These are phyloP conservation scores for Aspergillus indologenus DNA, from an alignment of 495 filamentous ascomycete genomes.

Conservation along the genomic window DNA sequence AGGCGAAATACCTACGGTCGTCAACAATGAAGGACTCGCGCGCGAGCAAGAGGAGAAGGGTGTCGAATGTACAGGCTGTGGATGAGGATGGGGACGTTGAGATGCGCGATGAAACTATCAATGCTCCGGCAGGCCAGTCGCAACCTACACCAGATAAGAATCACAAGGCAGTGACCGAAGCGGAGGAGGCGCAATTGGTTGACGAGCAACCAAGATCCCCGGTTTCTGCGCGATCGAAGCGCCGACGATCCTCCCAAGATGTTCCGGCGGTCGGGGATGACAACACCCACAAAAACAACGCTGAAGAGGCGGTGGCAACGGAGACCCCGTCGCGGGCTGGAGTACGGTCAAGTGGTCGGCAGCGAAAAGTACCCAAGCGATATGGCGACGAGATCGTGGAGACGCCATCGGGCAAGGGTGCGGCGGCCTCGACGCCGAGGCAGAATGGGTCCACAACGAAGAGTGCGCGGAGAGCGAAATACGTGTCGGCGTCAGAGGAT, in stretches of 20 bases:
- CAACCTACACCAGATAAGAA: slow-evolving; percentile 11
- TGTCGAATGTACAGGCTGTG: slow-evolving; percentile 27
- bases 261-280: neutral
- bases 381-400: slow-evolving; percentile 29
- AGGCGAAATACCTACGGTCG: no score
- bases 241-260: slow-evolving; percentile 28
- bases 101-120: slow-evolving; percentile 27
- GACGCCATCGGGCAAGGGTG: slow-evolving; percentile 27
- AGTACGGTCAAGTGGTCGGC: slow-evolving; percentile 38
- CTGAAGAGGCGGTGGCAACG: slow-evolving; percentile 5
- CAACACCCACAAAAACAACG: slow-evolving; percentile 15
- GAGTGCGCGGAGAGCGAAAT: slow-evolving; percentile 24
- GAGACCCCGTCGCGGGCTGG: slow-evolving; percentile 29
- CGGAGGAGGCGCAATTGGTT: neutral
- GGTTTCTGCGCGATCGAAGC: slow-evolving; percentile 11
- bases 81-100: slow-evolving; percentile 38
- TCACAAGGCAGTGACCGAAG: slow-evolving; percentile 6
- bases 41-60: slow-evolving; percentile 40
- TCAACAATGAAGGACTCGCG: slow-evolving; percentile 39
- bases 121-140: slow-evolving; percentile 16
- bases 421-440: slow-evolving; percentile 22
- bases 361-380: slow-evolving; percentile 39
- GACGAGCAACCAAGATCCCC: neutral
- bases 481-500: slow-evolving; percentile 15
- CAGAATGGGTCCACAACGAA: slow-evolving; percentile 23